Base-by-base conservation (phyloP, 805 yeast species). In the Dipodascopsis uninucleata region DNA sequence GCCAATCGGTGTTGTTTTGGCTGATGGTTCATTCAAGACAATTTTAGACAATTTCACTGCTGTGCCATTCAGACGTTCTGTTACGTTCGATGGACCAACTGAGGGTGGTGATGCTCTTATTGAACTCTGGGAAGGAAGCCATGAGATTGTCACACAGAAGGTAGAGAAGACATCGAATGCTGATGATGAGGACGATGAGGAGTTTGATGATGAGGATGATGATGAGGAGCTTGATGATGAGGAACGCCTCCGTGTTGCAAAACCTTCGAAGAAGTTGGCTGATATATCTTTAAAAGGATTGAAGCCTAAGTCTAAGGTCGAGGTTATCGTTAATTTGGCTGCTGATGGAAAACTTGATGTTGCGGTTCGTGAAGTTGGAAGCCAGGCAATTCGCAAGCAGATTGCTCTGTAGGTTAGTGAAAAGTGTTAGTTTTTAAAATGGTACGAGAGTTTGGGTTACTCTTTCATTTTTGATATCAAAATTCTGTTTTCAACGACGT, bases 201-300 rank as follows among this genome's bases (percentile, higher is more conserved):
- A 72, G 22, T 39, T 26, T 17, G 77, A 71, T 28, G 75, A 70
- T 25, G 81, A 71, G 21, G 77, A 72, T 28, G 75, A 71, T 34
- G 75, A 71, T 43, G 74, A 70, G 58, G 65, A 67, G 42, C 77
- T 73, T 31, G 69, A 65, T 50, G 73, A 68, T 50, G 96, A 87
- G 59, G 97, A 89, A 71, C 96, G 96, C 56, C 96, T 89, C 68
- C 74, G 86, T 62, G 70, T 78, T 54, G 82, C 79, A 68, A 85
- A 79, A 70, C 82, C 82, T 55, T 80, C 79, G 36, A 74, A 78
- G 41, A 75, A 78, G 59, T 74, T 93, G 59, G 95, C 88, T 54
- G 85, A 85, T 63, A 71, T 88, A 57, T 82, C 82, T 40, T 71
- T 89, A 51, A 78, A 81, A 65, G 86, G 79, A 58, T 81, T 79